Evolutionary conservation across 306 rosid species (phyloP).

Genomic region (Phaseolus lunatus): DNA sequence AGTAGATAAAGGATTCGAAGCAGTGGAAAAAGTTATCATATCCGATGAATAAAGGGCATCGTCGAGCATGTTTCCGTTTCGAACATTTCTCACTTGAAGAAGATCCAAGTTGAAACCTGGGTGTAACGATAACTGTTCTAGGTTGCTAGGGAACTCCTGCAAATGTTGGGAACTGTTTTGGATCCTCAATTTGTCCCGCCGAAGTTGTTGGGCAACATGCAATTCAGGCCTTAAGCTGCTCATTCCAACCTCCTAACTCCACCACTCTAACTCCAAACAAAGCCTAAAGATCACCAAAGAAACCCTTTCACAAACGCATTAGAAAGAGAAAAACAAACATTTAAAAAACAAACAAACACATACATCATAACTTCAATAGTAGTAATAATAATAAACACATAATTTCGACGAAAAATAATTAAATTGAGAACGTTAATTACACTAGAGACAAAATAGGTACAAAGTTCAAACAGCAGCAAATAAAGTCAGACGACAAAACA

Average conservation of each 20-base stretch:
- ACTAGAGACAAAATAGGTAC: not conserved
- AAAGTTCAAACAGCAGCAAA: not conserved
- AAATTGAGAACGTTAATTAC: not conserved
- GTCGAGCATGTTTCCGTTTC: constrained; percentile 56
- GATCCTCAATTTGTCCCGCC: constrained; percentile 81
- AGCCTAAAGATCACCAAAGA: not conserved
- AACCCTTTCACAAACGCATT: not conserved
- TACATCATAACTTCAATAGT: not conserved
- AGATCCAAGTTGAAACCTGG: constrained; percentile 54
- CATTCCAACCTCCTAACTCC: constrained; percentile 56
- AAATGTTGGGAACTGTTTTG: constrained; percentile 49
- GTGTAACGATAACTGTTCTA: constrained; percentile 49
- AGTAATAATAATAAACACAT: not conserved
- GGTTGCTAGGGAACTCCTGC: constrained; percentile 47
- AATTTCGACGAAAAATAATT: not conserved
- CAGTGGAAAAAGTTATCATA: constrained; percentile 51
- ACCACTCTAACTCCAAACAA: constrained; percentile 6
- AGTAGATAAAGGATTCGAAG: constrained; percentile 43
- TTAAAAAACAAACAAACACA: not conserved
- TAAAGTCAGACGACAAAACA: not conserved
- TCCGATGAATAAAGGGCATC: constrained; percentile 55
- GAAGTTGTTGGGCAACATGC: constrained; percentile 89
- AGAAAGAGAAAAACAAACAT: not conserved
- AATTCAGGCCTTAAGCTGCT: constrained; percentile 72
- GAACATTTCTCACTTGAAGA: constrained; percentile 55